Conservation (phyloP, 768 basidiomycete species). For the Crepidotus variabilis region DNA sequence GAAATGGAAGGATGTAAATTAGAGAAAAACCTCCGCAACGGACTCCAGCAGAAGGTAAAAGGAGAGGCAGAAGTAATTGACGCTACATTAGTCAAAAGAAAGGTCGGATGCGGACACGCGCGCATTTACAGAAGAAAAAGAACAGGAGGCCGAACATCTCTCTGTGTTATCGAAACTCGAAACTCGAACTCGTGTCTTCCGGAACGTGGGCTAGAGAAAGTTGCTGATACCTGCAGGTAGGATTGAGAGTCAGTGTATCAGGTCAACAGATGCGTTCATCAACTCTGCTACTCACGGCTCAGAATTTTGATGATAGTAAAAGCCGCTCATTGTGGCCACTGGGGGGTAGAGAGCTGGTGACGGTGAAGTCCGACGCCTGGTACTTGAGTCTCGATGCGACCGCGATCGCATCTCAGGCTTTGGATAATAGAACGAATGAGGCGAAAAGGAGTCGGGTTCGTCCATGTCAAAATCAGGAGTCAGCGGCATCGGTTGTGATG, state of each 20-base stretch:
- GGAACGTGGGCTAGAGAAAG: constrained; percentile 78
- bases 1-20: not conserved
- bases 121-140: not conserved
- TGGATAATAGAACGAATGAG: constrained; percentile 22
- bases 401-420: constrained; percentile 33
- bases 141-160: not conserved
- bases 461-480: constrained; percentile 12
- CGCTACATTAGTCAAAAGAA: no score
- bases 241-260: constrained; percentile 7
- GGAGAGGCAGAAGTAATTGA: no score
- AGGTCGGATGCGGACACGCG: no score
- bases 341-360: constrained; percentile 45
- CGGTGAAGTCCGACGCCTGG: constrained; percentile 45
- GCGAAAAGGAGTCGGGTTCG: constrained; percentile 14
- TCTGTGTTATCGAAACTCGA: constrained; percentile 74
- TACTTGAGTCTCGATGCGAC: constrained; percentile 45
- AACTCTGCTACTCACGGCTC: constrained; percentile 64
- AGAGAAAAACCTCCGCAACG: not conserved
- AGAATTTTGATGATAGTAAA: constrained; percentile 92
- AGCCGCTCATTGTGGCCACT: constrained; percentile 80
- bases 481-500: constrained; percentile 19
- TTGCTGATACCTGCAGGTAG: constrained; percentile 75
- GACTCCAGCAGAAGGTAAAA: not conserved
- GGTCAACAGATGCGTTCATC: not conserved
- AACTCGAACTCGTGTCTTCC: constrained; percentile 67